phyloP scores from a whole-genome alignment of 345 rosid genomes.

The Lepidium aucheri region DNA sequence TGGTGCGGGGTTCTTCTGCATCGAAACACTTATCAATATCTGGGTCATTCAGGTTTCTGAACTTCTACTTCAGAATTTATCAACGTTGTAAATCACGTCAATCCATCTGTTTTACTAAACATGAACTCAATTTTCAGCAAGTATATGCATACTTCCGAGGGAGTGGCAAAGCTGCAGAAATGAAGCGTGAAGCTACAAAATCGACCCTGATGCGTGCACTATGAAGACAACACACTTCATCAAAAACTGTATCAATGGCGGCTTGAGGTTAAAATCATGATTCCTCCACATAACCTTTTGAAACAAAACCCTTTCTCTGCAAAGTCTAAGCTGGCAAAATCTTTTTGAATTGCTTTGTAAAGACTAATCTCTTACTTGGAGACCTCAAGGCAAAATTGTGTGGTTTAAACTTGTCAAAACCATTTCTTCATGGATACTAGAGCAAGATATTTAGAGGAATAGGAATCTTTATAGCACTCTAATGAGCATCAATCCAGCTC shows the following conservation, averaged over 20 bases:
- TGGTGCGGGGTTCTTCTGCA: slow-evolving; percentile 67
- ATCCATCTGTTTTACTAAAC: neutral
- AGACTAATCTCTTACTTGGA: slow-evolving; percentile 1
- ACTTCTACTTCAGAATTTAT: neutral
- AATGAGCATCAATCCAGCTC: slow-evolving; percentile 51
- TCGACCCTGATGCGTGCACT: slow-evolving; percentile 64
- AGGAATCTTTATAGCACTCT: neutral
- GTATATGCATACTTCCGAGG: slow-evolving; percentile 90
- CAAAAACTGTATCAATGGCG: slow-evolving; percentile 9
- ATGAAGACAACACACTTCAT: slow-evolving; percentile 24
- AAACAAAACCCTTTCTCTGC: neutral
- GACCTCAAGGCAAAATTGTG: slow-evolving; percentile 9
- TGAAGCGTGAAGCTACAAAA: slow-evolving; percentile 63
- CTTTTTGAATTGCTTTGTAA: slow-evolving; percentile 15
- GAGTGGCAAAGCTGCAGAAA: slow-evolving; percentile 82
- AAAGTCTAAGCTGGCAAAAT: neutral
- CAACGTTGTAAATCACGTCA: neutral
- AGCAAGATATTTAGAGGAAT: neutral
- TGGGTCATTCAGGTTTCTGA: slow-evolving; percentile 93
- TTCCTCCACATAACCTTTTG: neutral
- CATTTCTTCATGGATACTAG: slow-evolving; percentile 10
- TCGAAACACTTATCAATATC: slow-evolving; percentile 76
- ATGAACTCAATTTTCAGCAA: slow-evolving; percentile 52
- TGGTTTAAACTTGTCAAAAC: slow-evolving; percentile 9
- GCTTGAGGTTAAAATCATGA: slow-evolving; percentile 19